phyloP scores from a whole-genome alignment of 2,329 filamentous ascomycete genomes.

The Bertia moriformis region DNA sequence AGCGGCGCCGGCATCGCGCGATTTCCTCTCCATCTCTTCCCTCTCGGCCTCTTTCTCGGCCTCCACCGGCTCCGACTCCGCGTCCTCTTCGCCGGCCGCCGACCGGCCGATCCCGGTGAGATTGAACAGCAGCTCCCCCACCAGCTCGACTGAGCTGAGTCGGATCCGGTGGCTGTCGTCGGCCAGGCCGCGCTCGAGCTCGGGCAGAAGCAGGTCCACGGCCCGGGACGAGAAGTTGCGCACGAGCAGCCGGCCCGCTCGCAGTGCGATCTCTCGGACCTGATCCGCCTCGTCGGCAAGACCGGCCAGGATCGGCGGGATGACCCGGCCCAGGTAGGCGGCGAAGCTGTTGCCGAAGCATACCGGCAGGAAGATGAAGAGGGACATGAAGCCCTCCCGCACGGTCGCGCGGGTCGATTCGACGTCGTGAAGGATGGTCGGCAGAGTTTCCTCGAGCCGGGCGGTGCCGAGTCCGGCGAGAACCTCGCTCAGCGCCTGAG shows the following conservation, averaged over 20 bases:
- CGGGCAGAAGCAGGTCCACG: constrained; percentile 83
- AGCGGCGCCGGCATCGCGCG: constrained; percentile 75
- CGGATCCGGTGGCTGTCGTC: constrained; percentile 96
- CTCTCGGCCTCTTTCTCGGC: too few relatives aligned
- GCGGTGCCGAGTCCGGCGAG: constrained; percentile 85
- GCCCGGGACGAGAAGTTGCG: constrained; percentile 96
- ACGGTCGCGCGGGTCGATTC: constrained; percentile 79
- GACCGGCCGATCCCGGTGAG: constrained; percentile 83
- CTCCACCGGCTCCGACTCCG: constrained; percentile 30
- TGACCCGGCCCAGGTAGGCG: constrained; percentile 86
- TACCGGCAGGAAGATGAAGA: constrained; percentile 97
- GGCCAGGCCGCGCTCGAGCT: constrained; percentile 89
- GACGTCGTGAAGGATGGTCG: constrained; percentile 91
- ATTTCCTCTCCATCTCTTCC: too few relatives aligned
- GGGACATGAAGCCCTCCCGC: constrained; percentile 95
- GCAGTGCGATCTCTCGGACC: constrained; percentile 89
- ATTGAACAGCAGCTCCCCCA: constrained; percentile 93
- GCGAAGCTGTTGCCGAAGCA: constrained; percentile 98
- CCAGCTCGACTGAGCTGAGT: constrained; percentile 92
- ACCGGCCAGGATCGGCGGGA: constrained; percentile 84
- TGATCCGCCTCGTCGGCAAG: constrained; percentile 92
- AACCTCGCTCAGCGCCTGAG: constrained; percentile 90
- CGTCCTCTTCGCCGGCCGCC: constrained; percentile 60
- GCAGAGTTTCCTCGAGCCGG: constrained; percentile 85
- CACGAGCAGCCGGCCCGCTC: constrained; percentile 82